These are phyloP conservation scores for Daldinia loculata DNA, from an alignment of 495 filamentous ascomycete genomes.

Conservation along the genomic window DNA sequence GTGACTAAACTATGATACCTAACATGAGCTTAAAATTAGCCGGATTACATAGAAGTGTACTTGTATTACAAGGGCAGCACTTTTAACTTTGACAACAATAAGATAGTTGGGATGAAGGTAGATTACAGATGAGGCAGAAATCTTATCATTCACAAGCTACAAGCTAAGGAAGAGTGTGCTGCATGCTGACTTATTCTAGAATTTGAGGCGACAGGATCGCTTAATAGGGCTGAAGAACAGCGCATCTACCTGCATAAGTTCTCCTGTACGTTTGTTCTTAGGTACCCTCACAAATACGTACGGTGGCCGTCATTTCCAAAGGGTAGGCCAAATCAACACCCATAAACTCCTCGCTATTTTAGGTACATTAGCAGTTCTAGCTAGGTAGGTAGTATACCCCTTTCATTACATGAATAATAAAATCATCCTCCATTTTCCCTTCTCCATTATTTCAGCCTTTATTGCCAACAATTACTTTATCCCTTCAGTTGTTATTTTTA, in stretches of 20 bases:
- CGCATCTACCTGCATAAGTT: background rate
- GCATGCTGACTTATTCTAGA: constrained; percentile 4
- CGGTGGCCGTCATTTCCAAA: background rate
- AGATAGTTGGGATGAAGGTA: background rate
- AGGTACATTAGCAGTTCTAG: background rate
- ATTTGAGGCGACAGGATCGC: background rate
- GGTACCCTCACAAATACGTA: background rate
- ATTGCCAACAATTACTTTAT: background rate
- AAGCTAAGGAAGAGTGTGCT: background rate
- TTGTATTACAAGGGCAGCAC: background rate
- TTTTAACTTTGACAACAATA: background rate
- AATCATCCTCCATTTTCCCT: background rate
- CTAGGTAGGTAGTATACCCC: background rate
- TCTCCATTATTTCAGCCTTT: background rate
- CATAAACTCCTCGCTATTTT: background rate
- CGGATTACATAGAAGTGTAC: background rate
- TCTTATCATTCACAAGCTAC: background rate
- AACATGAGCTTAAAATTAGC: constrained; percentile 11
- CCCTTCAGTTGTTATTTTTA: background rate
- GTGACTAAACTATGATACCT: background rate
- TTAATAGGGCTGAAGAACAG: constrained; percentile 7
- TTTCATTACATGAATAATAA: background rate
- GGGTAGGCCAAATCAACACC: background rate
- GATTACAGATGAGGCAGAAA: background rate
- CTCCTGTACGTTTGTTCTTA: background rate